Evolutionary conservation across 441 rosid genomes (phyloP).

Genomic region (Syzygium malaccense): DNA sequence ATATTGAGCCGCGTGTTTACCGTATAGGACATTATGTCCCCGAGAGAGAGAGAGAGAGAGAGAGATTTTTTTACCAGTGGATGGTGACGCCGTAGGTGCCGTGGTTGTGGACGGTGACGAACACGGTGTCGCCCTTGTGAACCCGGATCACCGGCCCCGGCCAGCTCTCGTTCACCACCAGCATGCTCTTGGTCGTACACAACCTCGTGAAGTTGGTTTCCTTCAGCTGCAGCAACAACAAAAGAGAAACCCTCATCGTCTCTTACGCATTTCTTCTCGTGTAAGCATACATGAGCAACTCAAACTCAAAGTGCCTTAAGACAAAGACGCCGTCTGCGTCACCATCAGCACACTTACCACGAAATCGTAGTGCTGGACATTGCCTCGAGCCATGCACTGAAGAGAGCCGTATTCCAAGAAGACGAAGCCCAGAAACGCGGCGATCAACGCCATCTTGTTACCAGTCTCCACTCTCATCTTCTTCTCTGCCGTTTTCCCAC

Average conservation of each 20-base stretch:
- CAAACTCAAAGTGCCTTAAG: not conserved
- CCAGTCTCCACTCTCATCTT: not conserved
- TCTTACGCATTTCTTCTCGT: not conserved
- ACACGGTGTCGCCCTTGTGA: not conserved
- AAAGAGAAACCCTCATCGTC: not conserved
- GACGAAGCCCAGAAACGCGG: not conserved
- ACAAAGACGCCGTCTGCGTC: not conserved
- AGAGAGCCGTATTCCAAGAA: not conserved
- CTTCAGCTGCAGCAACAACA: not conserved
- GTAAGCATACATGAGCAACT: not conserved
- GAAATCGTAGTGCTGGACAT: not conserved
- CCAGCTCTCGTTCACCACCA: not conserved
- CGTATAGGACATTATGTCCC: not conserved
- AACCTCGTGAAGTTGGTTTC: conserved; percentile 5
- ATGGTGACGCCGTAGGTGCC: conserved; percentile 1
- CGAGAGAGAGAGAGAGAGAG: not conserved
- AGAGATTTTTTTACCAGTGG: not conserved
- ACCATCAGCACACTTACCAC: not conserved
- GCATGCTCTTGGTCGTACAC: conserved; percentile 1
- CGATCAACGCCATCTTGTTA: not conserved
- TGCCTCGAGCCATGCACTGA: not conserved
- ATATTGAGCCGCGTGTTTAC: not conserved
- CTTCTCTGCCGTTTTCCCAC: not conserved
- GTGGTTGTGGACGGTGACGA: not conserved
- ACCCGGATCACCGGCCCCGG: not conserved